These are phyloP conservation scores for Syzygium aromaticum DNA, from an alignment of 345 rosid genomes.

Conservation along the genomic window DNA sequence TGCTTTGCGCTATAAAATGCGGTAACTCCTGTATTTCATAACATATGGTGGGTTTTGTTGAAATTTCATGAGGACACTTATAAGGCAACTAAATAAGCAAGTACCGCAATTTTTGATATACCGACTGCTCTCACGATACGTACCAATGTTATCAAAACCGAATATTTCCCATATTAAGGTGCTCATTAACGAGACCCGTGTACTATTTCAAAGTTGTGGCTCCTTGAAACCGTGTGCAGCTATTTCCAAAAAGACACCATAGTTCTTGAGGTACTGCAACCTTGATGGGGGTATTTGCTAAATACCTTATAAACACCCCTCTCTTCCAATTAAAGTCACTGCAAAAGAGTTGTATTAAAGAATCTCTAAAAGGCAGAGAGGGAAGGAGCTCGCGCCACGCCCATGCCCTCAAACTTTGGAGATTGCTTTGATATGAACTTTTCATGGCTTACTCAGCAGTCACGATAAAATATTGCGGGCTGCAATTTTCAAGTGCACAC, in stretches of 20 bases:
- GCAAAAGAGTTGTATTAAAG: accelerated
- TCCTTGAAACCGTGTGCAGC: background rate
- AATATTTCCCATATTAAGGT: background rate
- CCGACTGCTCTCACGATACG: background rate
- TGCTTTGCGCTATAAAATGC: background rate
- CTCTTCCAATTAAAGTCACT: background rate
- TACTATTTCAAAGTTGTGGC: background rate
- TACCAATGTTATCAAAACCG: background rate
- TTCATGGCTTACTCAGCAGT: too few species aligned
- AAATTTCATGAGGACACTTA: background rate
- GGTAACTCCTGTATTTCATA: background rate
- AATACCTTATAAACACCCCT: too few species aligned
- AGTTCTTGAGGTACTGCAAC: background rate
- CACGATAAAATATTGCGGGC: too few species aligned
- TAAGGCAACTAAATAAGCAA: background rate
- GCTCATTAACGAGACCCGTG: background rate
- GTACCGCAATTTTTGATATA: background rate
- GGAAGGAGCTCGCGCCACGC: background rate
- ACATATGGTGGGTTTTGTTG: background rate
- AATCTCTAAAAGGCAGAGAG: background rate
- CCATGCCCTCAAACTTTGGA: background rate
- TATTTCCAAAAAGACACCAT: background rate
- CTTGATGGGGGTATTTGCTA: background rate
- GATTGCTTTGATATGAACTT: background rate
- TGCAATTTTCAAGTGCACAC: too few species aligned